These are phyloP conservation scores for Trypanosoma avium DNA, from an alignment of 208 protist species.

Conservation along the genomic window DNA sequence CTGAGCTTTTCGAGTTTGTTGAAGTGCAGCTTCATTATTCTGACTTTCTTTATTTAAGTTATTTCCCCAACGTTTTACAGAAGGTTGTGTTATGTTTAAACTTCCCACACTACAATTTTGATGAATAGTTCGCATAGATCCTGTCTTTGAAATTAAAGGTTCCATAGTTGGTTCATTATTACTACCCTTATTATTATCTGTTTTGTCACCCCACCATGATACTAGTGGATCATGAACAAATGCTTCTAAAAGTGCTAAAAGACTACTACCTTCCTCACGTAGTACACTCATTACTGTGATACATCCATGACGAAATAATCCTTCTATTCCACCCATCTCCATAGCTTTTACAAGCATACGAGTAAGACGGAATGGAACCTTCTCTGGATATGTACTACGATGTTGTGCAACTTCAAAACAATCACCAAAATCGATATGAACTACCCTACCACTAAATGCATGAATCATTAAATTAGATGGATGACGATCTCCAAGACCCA, in stretches of 20 bases:
- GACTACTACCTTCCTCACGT: conserved; percentile 97
- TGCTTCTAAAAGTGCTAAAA: conserved; percentile 99
- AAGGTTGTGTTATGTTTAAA: conserved; percentile 20
- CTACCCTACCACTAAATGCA: conserved; percentile 96
- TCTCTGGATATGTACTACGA: conserved; percentile 98
- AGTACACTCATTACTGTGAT: conserved; percentile 98
- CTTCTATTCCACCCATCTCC: conserved; percentile 99
- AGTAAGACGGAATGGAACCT: conserved; percentile 99
- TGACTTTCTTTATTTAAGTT: conserved; percentile 6
- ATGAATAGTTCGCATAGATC: conserved; percentile 7
- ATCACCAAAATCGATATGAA: conserved; percentile 99
- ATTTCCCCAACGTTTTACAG: conserved; percentile 2
- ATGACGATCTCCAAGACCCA: conserved; percentile 99
- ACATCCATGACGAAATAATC: conserved; percentile 97
- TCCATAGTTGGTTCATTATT: neutral
- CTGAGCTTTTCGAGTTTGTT: conserved; percentile 94
- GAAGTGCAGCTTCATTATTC: conserved; percentile 21
- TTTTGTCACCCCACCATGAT: conserved; percentile 95
- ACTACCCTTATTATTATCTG: conserved; percentile 32
- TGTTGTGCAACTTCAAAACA: conserved; percentile 99
- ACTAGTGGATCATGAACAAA: conserved; percentile 99
- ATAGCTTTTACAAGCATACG: conserved; percentile 99
- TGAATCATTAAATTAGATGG: conserved; percentile 99
- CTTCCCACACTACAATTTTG: conserved; percentile 25
- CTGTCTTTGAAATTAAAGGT: conserved; percentile 4